Conservation (phyloP, 257 asterid species). For the Solanum chiquidenum region DNA sequence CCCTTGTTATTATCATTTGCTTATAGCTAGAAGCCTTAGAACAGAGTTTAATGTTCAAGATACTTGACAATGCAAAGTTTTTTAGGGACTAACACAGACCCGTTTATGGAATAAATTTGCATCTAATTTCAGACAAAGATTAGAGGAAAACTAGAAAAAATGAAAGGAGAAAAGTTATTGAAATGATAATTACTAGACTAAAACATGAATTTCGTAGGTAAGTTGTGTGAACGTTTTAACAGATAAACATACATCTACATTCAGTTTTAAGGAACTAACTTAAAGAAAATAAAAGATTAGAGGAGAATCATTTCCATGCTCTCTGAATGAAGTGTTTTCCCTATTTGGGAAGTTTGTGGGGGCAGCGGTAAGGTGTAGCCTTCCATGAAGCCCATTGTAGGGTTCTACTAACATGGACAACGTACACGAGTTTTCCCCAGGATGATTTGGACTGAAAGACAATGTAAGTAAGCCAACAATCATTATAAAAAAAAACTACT, state of each 20-base stretch:
- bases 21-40: not conserved
- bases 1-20: not conserved
- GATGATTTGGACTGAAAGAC: not conserved
- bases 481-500: not conserved
- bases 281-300: not conserved
- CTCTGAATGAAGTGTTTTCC: not conserved
- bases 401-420: not conserved
- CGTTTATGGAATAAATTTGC: not conserved
- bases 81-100: not conserved
- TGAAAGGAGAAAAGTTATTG: not conserved
- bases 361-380: not conserved
- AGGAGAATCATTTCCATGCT: not conserved
- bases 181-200: not conserved
- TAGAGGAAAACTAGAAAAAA: not conserved
- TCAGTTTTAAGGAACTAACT: not conserved
- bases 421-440: not conserved
- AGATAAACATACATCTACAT: not conserved
- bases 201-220: not conserved
- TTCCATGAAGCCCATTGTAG: not conserved
- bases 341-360: not conserved
- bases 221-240: not conserved
- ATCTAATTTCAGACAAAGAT: not conserved
- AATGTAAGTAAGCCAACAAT: not conserved
- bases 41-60: not conserved
- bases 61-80: not conserved